Evolutionary conservation across 2,329 filamentous ascomycete genomes (phyloP), one percentile per base, ranked within the genome.

Genomic region (Ilyonectria mors-panacis): DNA sequence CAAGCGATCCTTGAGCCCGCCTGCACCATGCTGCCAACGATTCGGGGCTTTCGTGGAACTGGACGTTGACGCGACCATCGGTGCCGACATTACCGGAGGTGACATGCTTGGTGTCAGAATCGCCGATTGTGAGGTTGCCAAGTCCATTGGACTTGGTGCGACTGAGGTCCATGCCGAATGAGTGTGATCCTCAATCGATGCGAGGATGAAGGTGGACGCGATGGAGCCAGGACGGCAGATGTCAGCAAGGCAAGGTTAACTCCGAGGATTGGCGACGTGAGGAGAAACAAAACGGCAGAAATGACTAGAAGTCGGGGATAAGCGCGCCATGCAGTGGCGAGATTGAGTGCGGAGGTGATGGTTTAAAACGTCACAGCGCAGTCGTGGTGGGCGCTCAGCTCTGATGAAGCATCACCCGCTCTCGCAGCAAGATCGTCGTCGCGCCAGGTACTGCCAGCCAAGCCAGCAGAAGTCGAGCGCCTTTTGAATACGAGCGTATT

Each of bases 61-160:
- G 73, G 19, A 79, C 68, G 15, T 75, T 67, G 65, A 79, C 77
- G 61, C 78, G 78, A 28, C 78, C 78, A 55, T 79, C 78, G 7
- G 59, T 68, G 26, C 71, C 72, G 57, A 78, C 76, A 48, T 72
- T 73, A 51, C 75, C 75, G 12, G 77, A 71, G 2, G 73, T 72
- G 23, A 70, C 65, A 28, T 68, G 67, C 13, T 72, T 62, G 28
- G 64, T 63, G 8, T 70, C 63, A 21, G 54, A 65, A 55, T 75
- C 69, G 26, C 75, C 69, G 30, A 78, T 66, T 17, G 68, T 65
- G 37, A 79, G 54, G 30, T 78, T 76, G 39, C 78, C 76, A 8
- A 70, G 62, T 13, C 74, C 75, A 30, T 66, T 70, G 2, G 78
- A 78, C 33, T 72, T 76, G 45, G 72, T 73, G 59, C 75, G 77